Base-by-base conservation (phyloP, 352 stramenopile genomes). In the Phytophthora sansomeana region DNA sequence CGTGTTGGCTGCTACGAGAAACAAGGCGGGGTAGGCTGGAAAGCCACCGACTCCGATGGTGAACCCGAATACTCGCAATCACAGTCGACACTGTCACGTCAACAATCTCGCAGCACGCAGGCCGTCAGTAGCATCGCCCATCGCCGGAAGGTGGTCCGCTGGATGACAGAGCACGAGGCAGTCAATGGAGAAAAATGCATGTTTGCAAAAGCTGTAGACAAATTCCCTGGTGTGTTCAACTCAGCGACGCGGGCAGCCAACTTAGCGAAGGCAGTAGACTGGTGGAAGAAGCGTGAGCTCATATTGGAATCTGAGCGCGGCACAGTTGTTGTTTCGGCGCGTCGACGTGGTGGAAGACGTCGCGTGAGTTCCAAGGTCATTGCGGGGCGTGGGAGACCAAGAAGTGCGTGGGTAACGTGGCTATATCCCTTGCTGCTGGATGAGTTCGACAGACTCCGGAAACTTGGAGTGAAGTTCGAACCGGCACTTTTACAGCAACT, bases 401-500 rank as follows among this genome's bases (percentile, higher is more conserved):
- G 39, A 28, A 28, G 39, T 17, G 14, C 39, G 39, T 46, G 39
- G 39, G 39, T 46, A 13, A 26, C n/a, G 39, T 65, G 46, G 47
- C 14, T 65, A 6, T 65, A 58, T 17, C 46, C 57, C 6, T 17
- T 41, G 5, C 6, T 65, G 13, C 30, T 58, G 6, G 41, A 51
- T 13, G 44, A 53, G 6, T 58, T 65, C 16, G 46, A 65, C 30
- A 26, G 35, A 6, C 39, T 65, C 13, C 36, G 57, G 32, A 65
- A 65, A 26, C 3, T 33, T 3, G 47, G 57, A 26, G 21, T 65
- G 3, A 65, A 65, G 28, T 58, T 65, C 32, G 48, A 24, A 30
- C 29, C 29, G 10, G 9, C 14, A 7, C 48, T 55, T n/a, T 19
- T 42, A 5, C 6, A 19, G 17, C 39, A 51, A 44, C n/a, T 46